Base-by-base conservation (phyloP, 2,329 filamentous ascomycete genomes). In the Metarhizium sp. region DNA sequence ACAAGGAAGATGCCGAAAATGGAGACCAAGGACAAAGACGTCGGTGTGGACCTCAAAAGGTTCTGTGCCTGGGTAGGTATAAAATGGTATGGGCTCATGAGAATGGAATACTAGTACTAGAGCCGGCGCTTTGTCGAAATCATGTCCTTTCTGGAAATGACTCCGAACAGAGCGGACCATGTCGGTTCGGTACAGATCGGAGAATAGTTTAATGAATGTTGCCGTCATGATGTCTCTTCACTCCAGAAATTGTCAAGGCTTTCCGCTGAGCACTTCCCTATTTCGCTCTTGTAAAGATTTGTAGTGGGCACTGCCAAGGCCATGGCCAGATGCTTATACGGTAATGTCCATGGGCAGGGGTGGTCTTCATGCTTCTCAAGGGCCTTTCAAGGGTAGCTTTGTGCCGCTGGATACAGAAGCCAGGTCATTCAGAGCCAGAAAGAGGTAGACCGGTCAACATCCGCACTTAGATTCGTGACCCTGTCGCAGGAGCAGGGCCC, bases 161-260 rank as follows among this genome's bases (percentile, higher is more conserved):
- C 32, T 52, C 56, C 46, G 55, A 43, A 20, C 53, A 52, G 46
- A 47, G 54, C 25, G 49, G 34, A 30, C 48, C 50, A 42, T 53
- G 14, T 53, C 45, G 51, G 55, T 6, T 43, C 20, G 50, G 54
- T 30, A 42, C 52, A 34, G 45, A 47, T 54, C 55, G 58, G 57
- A 56, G 51, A 58, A 59, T 56, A 56, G 51, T 56, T 51, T 56
- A 36, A 51, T 40, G 55, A 54, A n/a, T 55, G 57, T 55, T 59
- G 55, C 55, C 58, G 50, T 47, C 43, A 42, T 8, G n/a, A 45
- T 36, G 10, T 51, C 32, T 11, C 7, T 34, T 40, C 30, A 42
- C 48, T 54, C 48, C 45, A 11, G 36, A 20, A 30, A 52, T 29
- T 29, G 16, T 25, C 40, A 51, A 50, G 10, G 49, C 34, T 53